Conservation (phyloP, 345 rosid genomes). For the Populus euphratica region DNA sequence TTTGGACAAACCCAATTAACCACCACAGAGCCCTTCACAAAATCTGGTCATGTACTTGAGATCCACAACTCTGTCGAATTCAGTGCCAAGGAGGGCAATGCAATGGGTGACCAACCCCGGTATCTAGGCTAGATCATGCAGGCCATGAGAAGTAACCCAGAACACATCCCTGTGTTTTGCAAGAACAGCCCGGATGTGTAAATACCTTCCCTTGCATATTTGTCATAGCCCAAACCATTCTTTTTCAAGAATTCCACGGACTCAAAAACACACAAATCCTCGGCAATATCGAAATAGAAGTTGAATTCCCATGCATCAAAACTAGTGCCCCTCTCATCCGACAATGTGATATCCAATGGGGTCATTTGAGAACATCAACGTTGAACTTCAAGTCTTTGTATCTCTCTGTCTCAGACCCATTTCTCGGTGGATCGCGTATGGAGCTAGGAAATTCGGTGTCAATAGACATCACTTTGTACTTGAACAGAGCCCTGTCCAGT, state of each 20-base stretch:
- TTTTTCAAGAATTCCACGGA: neutral
- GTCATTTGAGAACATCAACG: neutral
- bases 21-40: neutral
- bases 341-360: neutral
- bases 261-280: neutral
- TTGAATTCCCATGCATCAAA: neutral
- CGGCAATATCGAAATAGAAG: neutral
- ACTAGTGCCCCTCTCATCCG: neutral
- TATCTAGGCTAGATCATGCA: neutral
- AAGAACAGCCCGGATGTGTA: neutral
- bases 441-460: neutral
- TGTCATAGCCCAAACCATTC: slow-evolving; percentile 1
- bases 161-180: neutral
- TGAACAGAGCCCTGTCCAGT: neutral
- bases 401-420: neutral
- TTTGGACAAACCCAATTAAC: slow-evolving; percentile 7
- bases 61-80: slow-evolving; percentile 3
- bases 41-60: slow-evolving; percentile 1
- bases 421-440: neutral
- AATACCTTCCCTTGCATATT: neutral
- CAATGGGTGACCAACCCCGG: neutral
- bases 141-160: slow-evolving; percentile 10
- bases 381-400: neutral
- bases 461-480: neutral
- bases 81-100: neutral